Conservation (phyloP, 106 monocot genomes). For the Agapanthus africanus region DNA sequence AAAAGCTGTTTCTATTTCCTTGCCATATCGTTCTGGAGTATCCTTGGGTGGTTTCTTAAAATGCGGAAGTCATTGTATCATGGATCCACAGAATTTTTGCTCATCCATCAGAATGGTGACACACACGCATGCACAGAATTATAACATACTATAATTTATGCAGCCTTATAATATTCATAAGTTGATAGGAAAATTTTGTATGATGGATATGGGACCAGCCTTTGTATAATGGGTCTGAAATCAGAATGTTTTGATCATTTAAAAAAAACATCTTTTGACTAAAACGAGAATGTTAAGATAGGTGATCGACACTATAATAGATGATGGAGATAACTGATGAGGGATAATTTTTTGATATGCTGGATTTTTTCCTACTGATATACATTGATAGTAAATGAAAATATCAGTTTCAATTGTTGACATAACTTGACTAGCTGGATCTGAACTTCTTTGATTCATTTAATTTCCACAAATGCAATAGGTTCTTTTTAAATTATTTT, state of each 20-base stretch:
- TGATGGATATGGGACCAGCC: not conserved
- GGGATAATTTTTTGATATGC: slow-evolving; percentile 3
- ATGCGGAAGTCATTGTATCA: slow-evolving; percentile 1
- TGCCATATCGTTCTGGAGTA: not conserved
- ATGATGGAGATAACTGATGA: not conserved
- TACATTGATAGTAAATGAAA: not conserved
- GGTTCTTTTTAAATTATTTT: not conserved
- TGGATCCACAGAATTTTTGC: not conserved
- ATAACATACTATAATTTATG: too few relatives aligned
- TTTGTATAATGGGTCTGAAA: not conserved
- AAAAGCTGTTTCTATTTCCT: not conserved
- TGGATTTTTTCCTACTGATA: too few relatives aligned
- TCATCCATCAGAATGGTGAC: not conserved
- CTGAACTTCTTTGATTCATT: not conserved
- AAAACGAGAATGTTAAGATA: not conserved
- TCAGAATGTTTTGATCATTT: not conserved
- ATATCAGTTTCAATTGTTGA: not conserved
- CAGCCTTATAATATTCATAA: not conserved
- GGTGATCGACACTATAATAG: too few relatives aligned
- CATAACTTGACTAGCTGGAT: not conserved
- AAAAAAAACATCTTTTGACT: not conserved
- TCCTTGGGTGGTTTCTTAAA: not conserved
- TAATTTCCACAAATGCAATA: not conserved
- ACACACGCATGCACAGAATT: too few relatives aligned
- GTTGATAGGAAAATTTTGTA: not conserved